These are phyloP conservation scores for Wickerhamomyces canadensis DNA, from an alignment of 805 yeast species.

Conservation along the genomic window DNA sequence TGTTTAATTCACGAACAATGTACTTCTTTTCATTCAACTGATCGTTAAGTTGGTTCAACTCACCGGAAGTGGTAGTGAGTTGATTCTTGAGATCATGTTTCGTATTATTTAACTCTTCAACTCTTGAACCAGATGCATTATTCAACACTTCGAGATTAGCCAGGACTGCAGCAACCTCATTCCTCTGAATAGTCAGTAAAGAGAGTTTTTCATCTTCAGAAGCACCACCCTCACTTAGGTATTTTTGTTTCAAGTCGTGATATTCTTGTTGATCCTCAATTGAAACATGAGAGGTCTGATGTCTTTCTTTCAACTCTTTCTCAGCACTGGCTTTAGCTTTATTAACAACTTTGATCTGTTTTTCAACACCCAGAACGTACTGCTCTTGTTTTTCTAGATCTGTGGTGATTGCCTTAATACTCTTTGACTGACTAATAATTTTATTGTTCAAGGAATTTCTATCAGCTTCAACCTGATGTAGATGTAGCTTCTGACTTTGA, in stretches of 20 bases:
- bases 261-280: slow-evolving; percentile 53
- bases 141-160: slow-evolving; percentile 31
- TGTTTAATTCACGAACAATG: slow-evolving; percentile 35
- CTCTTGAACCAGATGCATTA: slow-evolving; percentile 29
- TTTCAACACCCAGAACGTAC: slow-evolving; percentile 35
- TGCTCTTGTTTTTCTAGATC: slow-evolving; percentile 51
- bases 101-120: slow-evolving; percentile 29
- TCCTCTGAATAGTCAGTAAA: slow-evolving; percentile 37
- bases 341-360: slow-evolving; percentile 42
- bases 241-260: slow-evolving; percentile 49
- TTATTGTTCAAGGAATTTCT: slow-evolving; percentile 43
- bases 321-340: slow-evolving; percentile 36
- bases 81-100: slow-evolving; percentile 25
- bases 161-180: slow-evolving; percentile 34
- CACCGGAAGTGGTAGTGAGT: slow-evolving; percentile 16
- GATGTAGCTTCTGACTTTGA: slow-evolving; percentile 38
- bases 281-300: slow-evolving; percentile 35
- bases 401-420: slow-evolving; percentile 40
- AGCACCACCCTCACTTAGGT: slow-evolving; percentile 51
- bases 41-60: slow-evolving; percentile 27
- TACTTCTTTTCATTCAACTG: slow-evolving; percentile 34
- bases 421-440: slow-evolving; percentile 38
- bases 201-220: slow-evolving; percentile 46
- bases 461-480: slow-evolving; percentile 61
- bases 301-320: slow-evolving; percentile 25